phyloP scores from a whole-genome alignment of 805 yeast species.

The Debaryomyces castellii region DNA sequence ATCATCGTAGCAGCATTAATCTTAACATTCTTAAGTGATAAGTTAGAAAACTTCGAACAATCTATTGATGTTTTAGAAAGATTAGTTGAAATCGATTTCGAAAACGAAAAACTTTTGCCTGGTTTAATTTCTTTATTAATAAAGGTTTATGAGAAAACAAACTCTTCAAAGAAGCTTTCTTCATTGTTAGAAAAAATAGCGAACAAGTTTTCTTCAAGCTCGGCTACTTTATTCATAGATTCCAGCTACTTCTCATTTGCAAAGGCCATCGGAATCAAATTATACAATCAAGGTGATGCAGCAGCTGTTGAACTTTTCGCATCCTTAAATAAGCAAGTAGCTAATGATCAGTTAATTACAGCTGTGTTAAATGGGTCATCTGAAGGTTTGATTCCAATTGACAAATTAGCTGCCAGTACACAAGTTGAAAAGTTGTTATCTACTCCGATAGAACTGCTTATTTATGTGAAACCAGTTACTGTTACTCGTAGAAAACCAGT shows the following conservation, averaged over 20 bases:
- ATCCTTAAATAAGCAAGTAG: constrained; percentile 16
- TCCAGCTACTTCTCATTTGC: constrained; percentile 22
- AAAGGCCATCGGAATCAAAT: constrained; percentile 31
- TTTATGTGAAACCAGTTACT: constrained; percentile 12
- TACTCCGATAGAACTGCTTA: constrained; percentile 27
- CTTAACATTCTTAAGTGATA: constrained; percentile 23
- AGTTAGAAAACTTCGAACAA: constrained; percentile 24
- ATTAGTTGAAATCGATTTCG: constrained; percentile 14
- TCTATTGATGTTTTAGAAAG: constrained; percentile 36
- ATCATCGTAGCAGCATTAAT: constrained; percentile 27
- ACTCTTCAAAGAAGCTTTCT: constrained; percentile 31
- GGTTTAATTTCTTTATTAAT: constrained; percentile 51
- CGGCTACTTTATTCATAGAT: constrained; percentile 10
- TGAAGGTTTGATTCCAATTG: constrained; percentile 21
- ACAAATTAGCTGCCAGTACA: constrained; percentile 18
- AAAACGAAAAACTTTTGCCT: constrained; percentile 36
- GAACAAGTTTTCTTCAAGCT: constrained; percentile 8
- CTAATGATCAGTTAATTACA: constrained; percentile 24
- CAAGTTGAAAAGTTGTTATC: constrained; percentile 32
- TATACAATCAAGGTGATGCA: constrained; percentile 16
- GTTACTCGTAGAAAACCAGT: constrained; percentile 3
- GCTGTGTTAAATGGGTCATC: constrained; percentile 18
- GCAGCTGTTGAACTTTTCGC: constrained; percentile 19
- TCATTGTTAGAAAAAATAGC: constrained; percentile 15
- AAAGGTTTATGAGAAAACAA: constrained; percentile 48